phyloP scores from a whole-genome alignment of 2,329 filamentous ascomycete genomes.

The Paramyrothecium roridum region DNA sequence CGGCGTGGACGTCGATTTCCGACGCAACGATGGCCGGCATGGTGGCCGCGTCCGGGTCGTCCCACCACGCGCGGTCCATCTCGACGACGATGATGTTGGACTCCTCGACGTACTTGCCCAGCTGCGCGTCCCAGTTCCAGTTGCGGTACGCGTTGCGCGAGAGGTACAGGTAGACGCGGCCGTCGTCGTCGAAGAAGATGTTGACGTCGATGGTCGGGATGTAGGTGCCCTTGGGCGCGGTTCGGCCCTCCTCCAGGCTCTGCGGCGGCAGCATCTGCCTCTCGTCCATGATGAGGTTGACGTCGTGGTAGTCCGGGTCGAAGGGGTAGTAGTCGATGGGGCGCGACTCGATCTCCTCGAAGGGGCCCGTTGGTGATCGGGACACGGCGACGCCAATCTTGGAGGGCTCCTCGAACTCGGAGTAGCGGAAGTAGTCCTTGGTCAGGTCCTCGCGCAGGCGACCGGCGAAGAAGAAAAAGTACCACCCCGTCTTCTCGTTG shows the following conservation, averaged over 20 bases:
- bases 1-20: constrained; percentile 22
- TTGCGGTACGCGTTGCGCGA: constrained; percentile 33
- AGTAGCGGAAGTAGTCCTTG: constrained; percentile 29
- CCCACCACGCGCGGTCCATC: constrained; percentile 29
- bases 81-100: constrained; percentile 34
- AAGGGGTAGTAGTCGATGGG: constrained; percentile 31
- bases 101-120: constrained; percentile 32
- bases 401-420: constrained; percentile 29
- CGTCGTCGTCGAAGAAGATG: constrained; percentile 41
- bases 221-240: constrained; percentile 28
- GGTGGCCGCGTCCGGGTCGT: constrained; percentile 25
- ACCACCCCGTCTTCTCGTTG: constrained; percentile 31
- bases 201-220: constrained; percentile 42
- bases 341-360: constrained; percentile 24
- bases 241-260: constrained; percentile 18
- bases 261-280: constrained; percentile 28
- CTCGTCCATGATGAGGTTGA: constrained; percentile 34
- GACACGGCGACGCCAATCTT: constrained; percentile 32
- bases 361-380: constrained; percentile 28
- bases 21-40: constrained; percentile 29
- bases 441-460: constrained; percentile 27
- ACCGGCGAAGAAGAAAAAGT: constrained; percentile 32
- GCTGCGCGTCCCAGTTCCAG: constrained; percentile 29
- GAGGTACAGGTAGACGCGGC: constrained; percentile 29
- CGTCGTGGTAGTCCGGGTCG: constrained; percentile 29